A percentile compares a stretch with the other conserved stretches of the same genome.
Evolutionary conservation across 2,329 filamentous ascomycete genomes (phyloP).

Genomic region (Penicillium hordei): DNA sequence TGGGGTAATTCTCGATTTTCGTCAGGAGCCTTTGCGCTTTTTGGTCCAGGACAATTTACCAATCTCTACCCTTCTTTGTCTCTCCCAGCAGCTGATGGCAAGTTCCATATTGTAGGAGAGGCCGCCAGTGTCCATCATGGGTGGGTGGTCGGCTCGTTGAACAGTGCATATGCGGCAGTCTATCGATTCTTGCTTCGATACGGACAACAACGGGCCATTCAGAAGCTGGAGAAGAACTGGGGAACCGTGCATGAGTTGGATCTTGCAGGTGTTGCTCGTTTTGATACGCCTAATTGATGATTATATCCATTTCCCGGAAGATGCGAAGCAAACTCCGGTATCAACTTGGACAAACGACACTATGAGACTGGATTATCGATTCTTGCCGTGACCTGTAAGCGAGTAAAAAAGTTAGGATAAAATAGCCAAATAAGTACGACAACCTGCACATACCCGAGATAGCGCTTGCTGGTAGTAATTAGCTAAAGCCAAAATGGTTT

Average conservation of each 20-base stretch:
- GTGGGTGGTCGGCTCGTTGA: slow-evolving; percentile 21
- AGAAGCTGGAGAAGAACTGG: neutral
- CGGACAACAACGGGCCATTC: neutral
- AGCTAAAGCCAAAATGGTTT: neutral
- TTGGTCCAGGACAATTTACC: neutral
- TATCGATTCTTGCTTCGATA: neutral
- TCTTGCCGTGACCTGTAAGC: neutral
- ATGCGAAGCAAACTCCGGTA: neutral
- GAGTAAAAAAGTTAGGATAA: too few species aligned
- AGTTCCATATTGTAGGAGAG: slow-evolving; percentile 18
- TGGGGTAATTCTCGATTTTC: neutral
- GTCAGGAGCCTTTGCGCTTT: too few species aligned
- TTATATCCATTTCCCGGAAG: neutral
- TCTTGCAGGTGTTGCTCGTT: neutral
- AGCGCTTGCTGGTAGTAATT: neutral
- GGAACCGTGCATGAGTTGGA: neutral
- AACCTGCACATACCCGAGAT: neutral
- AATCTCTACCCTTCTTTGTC: slow-evolving; percentile 1
- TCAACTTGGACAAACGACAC: neutral
- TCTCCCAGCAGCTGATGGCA: slow-evolving; percentile 2
- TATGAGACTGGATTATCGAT: neutral
- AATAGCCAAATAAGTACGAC: neutral
- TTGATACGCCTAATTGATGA: neutral
- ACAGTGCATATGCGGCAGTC: slow-evolving; percentile 10
- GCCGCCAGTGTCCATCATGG: slow-evolving; percentile 19